Evolutionary conservation across 1,284 basidiomycete genomes (phyloP), one percentile per base, ranked within the genome.

Genomic region (Afroboletus lepidellus): DNA sequence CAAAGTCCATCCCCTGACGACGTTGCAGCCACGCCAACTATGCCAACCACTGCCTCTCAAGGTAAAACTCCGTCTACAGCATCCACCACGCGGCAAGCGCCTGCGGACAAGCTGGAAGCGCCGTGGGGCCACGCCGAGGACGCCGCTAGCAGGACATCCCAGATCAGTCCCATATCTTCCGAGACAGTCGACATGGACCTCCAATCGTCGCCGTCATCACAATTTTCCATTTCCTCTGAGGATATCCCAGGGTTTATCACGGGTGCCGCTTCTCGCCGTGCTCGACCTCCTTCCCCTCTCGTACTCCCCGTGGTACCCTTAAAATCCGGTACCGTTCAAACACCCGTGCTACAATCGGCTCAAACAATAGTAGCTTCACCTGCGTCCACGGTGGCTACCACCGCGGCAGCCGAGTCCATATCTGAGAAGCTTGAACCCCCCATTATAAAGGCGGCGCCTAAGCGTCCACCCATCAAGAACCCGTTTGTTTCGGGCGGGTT

Each of bases 401-500:
- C 45, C 7, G 21, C 46, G 3, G 52, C 43, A 4, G 18, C 33
- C 27, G 65, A 62, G 16, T 23, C 48, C 8, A 27, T 37, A 5
- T 5, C 30, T 16, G 61, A 66, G 41, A 64, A 55, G 23, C 43
- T 34, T 21, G 57, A 53, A 21, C n/a, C 18, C 9, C 24, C 49
- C 11, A 32, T 44, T 27, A 12, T 41, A 25, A 45, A 53, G 12
- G 18, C 34, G 1, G 42, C 18, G 23, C 30, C 48, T 16, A 66
- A 58, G 50, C 57, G 56, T 5, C 50, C 43, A 30, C 58, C 41
- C 41, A 56, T 62, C 55, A 67, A 49, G 70, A 77, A 77, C 60
- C 72, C 76, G n/a, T 79, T 80, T 52, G 72, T 80, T n/a, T 78
- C 78, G n/a, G 75, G 71, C 23, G 77, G 79, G 11, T 75, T 77